Evolutionary conservation across 352 stramenopile genomes (phyloP), one percentile per base, ranked within the genome.

Genomic region (Phytopythium ostracodes): DNA sequence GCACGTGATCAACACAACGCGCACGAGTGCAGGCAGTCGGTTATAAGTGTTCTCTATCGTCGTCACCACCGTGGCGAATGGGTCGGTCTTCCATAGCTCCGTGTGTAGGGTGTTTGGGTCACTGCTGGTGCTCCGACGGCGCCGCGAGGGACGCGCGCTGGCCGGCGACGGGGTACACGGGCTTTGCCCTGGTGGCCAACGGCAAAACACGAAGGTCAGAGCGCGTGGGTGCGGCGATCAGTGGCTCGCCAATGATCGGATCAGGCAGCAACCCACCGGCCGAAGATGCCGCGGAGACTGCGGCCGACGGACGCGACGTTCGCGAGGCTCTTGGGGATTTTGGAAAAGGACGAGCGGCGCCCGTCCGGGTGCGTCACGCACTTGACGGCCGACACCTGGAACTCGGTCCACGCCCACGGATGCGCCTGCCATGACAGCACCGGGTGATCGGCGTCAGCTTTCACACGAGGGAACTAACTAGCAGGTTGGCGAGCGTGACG

Each of bases 341-440:
- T 40, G 14, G 62, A 65, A 43, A 76, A 72, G n/a, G 77, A 85
- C 17, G 67, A 51, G 24, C 73, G 73, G 18, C 67, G 64, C 2
- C 73, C 76, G 2, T 87, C 73, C 3, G 74, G 73, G 14, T 89
- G 72, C 2, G 70, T 87, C 60, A 89, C 77, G 51, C 81, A 91
- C 58, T 89, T 88, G 60, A 91, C 75, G 17, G 79, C 75, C 12
- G 79, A 82, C 14, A 78, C 75, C 65, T 91, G 79, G 52, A 89
- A 89, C n/a, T 89, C 81, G 46, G 71, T 71, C 81, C 77, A 91
- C 49, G 81, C 81, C 75, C 76, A 91, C n/a, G 73, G 68, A 62
- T 89, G 79, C 15, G 81, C 79, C 81, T 87, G 27, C 20, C 14
- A 35, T 0, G 15, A 3, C 44, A 11, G n/a, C 18, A n/a, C n/a